Evolutionary conservation across 352 stramenopile genomes (phyloP), one percentile per base, ranked within the genome.

Genomic region (Blastocystis sp.): DNA sequence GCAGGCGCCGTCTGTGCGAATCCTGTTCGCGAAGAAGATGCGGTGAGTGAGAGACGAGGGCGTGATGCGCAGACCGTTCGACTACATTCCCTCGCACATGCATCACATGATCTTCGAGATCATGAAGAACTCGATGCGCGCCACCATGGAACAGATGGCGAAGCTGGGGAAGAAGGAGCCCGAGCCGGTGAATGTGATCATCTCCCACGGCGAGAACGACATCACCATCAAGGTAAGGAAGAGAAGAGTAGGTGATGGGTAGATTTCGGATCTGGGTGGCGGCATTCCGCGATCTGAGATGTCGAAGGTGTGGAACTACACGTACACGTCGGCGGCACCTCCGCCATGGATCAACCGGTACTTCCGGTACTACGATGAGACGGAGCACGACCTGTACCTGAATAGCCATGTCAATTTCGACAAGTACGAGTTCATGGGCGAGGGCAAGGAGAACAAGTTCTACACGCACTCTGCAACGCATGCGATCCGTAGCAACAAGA

Each of bases 61-160:
- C 9, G 45, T 42, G 42, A 70, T 17, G 34, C 0, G 95, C 94
- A 80, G 78, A 43, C 64, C 78, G 10, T 88, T 88, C 78, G 78
- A 88, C 45, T 88, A 88, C 62, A 93, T 96, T 57, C 94, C 94
- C 38, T 95, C 92, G 70, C 94, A 96, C 80, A 80, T 96, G 80
- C 93, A 96, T 71, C 93, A 96, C 90, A 96, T 96, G 93, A 92
- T 96, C 17, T 96, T 96, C 81, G 94, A 96, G 89, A 92, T 96
- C 66, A 95, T 96, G 89, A 96, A 96, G 91, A 95, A 95, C 76
- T 95, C 92, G 1, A 94, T 95, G 93, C 93, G 94, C 42, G 94
- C 94, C 0, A 93, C 95, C 14, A 93, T 95, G 61, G 94, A 96
- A 87, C 95, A 94, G 87, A 88, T 79, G 93, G 96, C 81, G 93